Percentiles rank a stretch among this genome's conserved stretches.
Conservation (phyloP, 2,329 filamentous ascomycete genomes). For the Madurella mycetomatis region DNA sequence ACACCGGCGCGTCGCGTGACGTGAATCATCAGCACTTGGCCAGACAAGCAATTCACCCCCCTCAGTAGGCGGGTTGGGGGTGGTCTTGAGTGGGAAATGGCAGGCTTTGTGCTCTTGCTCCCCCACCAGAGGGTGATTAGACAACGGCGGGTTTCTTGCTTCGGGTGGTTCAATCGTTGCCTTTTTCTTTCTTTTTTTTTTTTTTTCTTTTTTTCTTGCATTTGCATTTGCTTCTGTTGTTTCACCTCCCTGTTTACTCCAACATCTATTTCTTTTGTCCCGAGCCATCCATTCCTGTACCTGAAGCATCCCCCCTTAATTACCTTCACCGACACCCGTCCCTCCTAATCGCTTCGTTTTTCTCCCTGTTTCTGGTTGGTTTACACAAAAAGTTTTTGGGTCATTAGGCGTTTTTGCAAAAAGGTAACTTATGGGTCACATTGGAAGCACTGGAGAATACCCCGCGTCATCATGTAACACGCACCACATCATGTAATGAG, state of each 20-base stretch:
- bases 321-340: no score
- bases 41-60: background rate
- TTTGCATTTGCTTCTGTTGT: background rate
- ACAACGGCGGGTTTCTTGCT: conserved; percentile 3
- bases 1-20: background rate
- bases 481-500: background rate
- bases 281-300: background rate
- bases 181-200: background rate
- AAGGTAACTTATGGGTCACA: no score
- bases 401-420: no score
- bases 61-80: background rate
- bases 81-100: background rate
- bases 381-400: no score
- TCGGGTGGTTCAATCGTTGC: background rate
- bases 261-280: background rate
- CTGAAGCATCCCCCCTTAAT: no score
- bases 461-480: background rate
- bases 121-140: background rate
- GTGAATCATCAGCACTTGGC: background rate
- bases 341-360: no score
- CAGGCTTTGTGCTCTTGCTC: background rate
- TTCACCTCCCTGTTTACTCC: background rate
- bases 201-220: no score
- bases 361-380: no score
- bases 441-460: no score